Evolutionary conservation across 1,284 basidiomycete genomes (phyloP).

Genomic region (Melampsora abietis-canadensis): DNA sequence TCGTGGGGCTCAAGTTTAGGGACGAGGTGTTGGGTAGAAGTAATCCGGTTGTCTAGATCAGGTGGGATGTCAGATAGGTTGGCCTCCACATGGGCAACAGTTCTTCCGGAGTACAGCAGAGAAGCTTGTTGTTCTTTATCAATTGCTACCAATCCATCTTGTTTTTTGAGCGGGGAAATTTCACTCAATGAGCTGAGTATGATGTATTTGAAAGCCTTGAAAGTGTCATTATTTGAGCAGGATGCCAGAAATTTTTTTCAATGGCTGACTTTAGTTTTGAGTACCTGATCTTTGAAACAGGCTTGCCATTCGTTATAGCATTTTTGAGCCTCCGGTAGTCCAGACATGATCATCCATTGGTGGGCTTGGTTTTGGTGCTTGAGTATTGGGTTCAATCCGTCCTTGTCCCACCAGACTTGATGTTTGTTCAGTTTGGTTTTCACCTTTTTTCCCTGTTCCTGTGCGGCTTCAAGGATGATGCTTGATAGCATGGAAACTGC

Average conservation of each 20-base stretch:
- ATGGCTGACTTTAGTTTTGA: not conserved
- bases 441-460: not conserved
- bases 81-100: not conserved
- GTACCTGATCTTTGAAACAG: not conserved
- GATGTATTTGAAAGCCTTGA: constrained; percentile 11
- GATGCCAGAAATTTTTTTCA: not conserved
- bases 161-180: not conserved
- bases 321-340: not conserved
- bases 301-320: constrained; percentile 10
- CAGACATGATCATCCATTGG: not conserved
- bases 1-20: not conserved
- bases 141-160: not conserved
- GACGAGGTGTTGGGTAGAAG: not conserved
- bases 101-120: not conserved
- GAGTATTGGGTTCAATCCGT: not conserved
- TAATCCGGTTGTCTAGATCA: too few species aligned
- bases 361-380: not conserved
- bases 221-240: not conserved
- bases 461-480: not conserved
- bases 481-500: not conserved
- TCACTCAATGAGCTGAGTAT: not conserved
- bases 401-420: not conserved
- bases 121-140: not conserved
- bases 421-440: not conserved
- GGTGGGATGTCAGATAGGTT: not conserved